Conservation (phyloP, 768 basidiomycete species). For the Tylopilus plumbeoviolaceoides region DNA sequence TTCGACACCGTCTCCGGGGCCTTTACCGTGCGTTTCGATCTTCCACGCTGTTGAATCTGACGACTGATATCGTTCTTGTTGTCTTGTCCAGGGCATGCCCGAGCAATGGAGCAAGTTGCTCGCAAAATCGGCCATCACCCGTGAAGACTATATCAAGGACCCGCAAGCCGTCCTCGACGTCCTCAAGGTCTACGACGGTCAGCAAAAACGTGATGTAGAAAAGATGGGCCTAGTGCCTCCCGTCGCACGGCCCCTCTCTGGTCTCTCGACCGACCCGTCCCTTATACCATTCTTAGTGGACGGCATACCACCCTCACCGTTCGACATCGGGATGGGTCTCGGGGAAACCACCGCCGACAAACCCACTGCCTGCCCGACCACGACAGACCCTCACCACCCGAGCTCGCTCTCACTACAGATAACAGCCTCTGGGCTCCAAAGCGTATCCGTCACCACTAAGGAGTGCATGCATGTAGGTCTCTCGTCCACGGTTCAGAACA, state of each 20-base stretch:
- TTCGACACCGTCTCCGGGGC: slow-evolving; percentile 92
- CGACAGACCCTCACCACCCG: no score
- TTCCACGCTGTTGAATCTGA: not conserved
- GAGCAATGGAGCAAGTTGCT: slow-evolving; percentile 98
- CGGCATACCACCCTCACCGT: slow-evolving; percentile 62
- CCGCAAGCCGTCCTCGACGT: slow-evolving; percentile 99
- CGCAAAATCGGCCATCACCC: slow-evolving; percentile 94
- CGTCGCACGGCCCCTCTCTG: slow-evolving; percentile 19
- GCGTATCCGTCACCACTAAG: no score
- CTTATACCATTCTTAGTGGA: slow-evolving; percentile 36
- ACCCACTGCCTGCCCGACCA: not conserved
- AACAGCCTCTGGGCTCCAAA: no score
- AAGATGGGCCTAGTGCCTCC: slow-evolving; percentile 41
- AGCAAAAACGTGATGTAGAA: slow-evolving; percentile 91
- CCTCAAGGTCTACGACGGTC: slow-evolving; percentile 97
- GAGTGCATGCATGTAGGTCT: no score
- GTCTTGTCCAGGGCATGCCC: slow-evolving; percentile 71
- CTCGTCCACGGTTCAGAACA: no score
- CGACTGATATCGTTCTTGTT: not conserved
- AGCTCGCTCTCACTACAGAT: no score
- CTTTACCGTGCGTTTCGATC: slow-evolving; percentile 71
- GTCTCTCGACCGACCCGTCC: slow-evolving; percentile 18
- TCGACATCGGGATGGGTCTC: slow-evolving; percentile 88
- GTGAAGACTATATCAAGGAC: slow-evolving; percentile 95
- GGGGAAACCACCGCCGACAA: slow-evolving; percentile 59